These are phyloP conservation scores for Calycina herbarum DNA, from an alignment of 2,329 filamentous ascomycete species.

Conservation along the genomic window DNA sequence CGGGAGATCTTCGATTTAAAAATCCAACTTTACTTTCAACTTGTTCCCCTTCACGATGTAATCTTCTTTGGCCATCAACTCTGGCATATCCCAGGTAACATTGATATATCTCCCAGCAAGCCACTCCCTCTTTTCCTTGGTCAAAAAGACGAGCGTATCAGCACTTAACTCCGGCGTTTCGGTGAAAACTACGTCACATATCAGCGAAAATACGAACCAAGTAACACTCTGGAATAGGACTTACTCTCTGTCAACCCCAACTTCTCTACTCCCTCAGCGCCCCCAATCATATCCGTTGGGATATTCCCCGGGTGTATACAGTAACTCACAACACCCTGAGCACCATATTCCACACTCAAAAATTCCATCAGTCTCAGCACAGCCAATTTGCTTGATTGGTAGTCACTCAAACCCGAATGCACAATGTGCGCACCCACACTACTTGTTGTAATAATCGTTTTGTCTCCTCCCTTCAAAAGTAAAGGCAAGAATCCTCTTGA, in stretches of 20 bases:
- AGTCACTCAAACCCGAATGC: constrained; percentile 42
- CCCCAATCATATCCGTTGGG: constrained; percentile 25
- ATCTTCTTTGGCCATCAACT: constrained; percentile 43
- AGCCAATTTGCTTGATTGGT: constrained; percentile 51
- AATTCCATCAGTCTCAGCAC: constrained; percentile 50
- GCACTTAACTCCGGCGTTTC: constrained; percentile 40
- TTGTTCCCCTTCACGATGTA: constrained; percentile 43
- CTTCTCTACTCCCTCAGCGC: constrained; percentile 15
- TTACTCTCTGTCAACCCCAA: constrained; percentile 20
- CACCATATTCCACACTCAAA: constrained; percentile 45
- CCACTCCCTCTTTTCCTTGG: constrained; percentile 45
- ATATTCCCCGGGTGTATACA: constrained; percentile 42
- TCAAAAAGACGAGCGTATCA: constrained; percentile 47
- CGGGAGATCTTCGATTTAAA: not conserved
- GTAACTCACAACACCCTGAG: constrained; percentile 43
- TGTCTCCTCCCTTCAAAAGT: constrained; percentile 33
- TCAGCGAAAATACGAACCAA: not conserved
- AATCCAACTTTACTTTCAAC: constrained; percentile 35
- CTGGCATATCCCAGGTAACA: constrained; percentile 49
- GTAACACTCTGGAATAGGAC: not conserved
- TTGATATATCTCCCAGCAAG: constrained; percentile 46
- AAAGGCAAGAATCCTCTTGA: constrained; percentile 45
- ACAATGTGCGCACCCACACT: constrained; percentile 45
- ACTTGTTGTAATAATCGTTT: constrained; percentile 49
- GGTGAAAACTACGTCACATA: constrained; percentile 41